These are phyloP conservation scores for Colletotrichum somersetense DNA, from an alignment of 2,329 filamentous ascomycete species.

Conservation along the genomic window DNA sequence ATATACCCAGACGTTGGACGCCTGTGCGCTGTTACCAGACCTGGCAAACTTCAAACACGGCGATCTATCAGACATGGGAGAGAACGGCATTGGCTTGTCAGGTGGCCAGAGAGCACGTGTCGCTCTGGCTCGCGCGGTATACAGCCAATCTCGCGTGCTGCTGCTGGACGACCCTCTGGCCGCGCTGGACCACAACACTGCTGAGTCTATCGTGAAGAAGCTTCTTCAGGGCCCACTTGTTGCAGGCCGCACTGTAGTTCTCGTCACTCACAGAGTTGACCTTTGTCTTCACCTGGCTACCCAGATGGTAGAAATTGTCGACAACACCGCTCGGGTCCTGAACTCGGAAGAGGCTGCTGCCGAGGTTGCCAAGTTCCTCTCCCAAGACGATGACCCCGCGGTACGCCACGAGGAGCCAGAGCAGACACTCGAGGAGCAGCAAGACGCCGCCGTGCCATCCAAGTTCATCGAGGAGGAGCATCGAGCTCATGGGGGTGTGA, in stretches of 20 bases:
- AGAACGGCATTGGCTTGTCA: slow-evolving; percentile 72
- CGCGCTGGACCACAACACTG: slow-evolving; percentile 72
- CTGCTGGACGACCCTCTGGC: slow-evolving; percentile 74
- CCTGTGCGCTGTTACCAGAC: slow-evolving; percentile 70
- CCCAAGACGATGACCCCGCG: slow-evolving; percentile 44
- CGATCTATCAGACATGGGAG: slow-evolving; percentile 70
- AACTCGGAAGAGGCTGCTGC: slow-evolving; percentile 57
- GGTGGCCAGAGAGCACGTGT: slow-evolving; percentile 74
- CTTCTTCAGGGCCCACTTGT: slow-evolving; percentile 71
- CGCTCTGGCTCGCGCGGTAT: slow-evolving; percentile 72
- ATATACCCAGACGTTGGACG: slow-evolving; percentile 71
- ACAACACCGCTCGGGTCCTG: slow-evolving; percentile 68
- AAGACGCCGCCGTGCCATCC: slow-evolving; percentile 69
- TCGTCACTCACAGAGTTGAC: slow-evolving; percentile 85
- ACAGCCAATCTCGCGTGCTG: slow-evolving; percentile 68
- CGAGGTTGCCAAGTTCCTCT: slow-evolving; percentile 48
- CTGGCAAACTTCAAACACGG: slow-evolving; percentile 68
- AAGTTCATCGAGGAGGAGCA: slow-evolving; percentile 86
- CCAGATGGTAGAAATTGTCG: slow-evolving; percentile 77
- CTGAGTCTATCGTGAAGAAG: slow-evolving; percentile 71
- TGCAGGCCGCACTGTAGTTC: slow-evolving; percentile 77
- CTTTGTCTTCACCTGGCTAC: slow-evolving; percentile 79
- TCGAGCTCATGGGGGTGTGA: slow-evolving; percentile 80
- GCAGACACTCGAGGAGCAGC: slow-evolving; percentile 50
- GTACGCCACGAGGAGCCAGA: slow-evolving; percentile 50